Evolutionary conservation across 768 basidiomycete species (phyloP).

Genomic region (Epithele typhae): DNA sequence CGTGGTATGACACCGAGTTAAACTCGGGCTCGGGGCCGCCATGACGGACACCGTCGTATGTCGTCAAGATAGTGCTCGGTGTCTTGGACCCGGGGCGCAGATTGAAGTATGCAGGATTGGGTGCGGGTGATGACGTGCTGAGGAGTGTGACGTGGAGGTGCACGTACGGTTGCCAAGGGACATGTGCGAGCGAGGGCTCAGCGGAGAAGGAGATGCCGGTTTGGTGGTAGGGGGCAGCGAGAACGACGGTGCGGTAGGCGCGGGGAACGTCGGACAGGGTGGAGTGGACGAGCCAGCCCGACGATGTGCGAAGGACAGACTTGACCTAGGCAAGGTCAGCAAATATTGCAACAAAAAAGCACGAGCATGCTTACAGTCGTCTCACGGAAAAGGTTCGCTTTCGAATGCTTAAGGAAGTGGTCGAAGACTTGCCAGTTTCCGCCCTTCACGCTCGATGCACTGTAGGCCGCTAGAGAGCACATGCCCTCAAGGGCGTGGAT

Average conservation of each 20-base stretch:
- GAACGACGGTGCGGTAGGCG: slow-evolving; percentile 68
- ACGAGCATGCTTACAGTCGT: slow-evolving; percentile 49
- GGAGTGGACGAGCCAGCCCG: slow-evolving; percentile 47
- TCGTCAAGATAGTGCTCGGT: slow-evolving; percentile 71
- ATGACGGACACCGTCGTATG: slow-evolving; percentile 52
- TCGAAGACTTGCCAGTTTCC: slow-evolving; percentile 89
- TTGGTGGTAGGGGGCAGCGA: slow-evolving; percentile 83
- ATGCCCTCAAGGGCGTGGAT: slow-evolving; percentile 79
- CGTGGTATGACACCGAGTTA: slow-evolving; percentile 83
- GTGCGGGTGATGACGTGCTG: slow-evolving; percentile 61
- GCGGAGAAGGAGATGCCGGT: slow-evolving; percentile 52
- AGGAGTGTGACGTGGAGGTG: slow-evolving; percentile 87
- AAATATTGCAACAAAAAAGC: neutral
- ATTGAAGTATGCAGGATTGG: slow-evolving; percentile 68
- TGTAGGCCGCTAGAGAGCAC: slow-evolving; percentile 65
- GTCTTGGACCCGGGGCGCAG: slow-evolving; percentile 38
- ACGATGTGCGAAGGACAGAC: slow-evolving; percentile 40
- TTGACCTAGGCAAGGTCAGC: slow-evolving; percentile 38
- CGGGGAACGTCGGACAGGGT: slow-evolving; percentile 31
- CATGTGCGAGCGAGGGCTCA: slow-evolving; percentile 42
- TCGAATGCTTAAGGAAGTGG: slow-evolving; percentile 65
- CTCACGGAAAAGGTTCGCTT: slow-evolving; percentile 65
- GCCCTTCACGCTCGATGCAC: slow-evolving; percentile 62
- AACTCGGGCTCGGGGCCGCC: slow-evolving; percentile 56
- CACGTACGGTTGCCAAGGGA: slow-evolving; percentile 74